Conservation (phyloP, 192 early-diverging fungal species). For the Rhizophagus clarus region DNA sequence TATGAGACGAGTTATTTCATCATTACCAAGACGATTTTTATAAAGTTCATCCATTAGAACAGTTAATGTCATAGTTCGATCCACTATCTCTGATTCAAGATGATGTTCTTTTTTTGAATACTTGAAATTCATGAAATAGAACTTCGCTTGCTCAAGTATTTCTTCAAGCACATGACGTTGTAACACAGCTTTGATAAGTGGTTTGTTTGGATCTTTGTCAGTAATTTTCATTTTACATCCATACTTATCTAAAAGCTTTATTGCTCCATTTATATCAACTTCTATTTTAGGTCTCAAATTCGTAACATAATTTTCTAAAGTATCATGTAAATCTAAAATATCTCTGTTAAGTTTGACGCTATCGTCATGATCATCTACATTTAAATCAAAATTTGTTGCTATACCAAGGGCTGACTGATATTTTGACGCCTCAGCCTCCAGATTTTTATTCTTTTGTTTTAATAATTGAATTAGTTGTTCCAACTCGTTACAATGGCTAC, state of each 20-base stretch:
- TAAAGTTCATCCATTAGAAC: not conserved
- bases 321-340: not conserved
- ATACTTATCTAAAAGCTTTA: not conserved
- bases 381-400: not conserved
- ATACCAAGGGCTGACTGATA: slow-evolving; percentile 14
- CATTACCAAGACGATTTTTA: not conserved
- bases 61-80: not conserved
- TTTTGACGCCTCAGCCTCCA: not conserved
- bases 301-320: not conserved
- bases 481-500: not conserved
- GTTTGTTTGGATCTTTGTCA: not conserved
- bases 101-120: not conserved
- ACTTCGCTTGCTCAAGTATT: not conserved
- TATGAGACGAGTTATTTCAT: not conserved
- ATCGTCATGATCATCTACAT: not conserved
- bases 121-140: not conserved
- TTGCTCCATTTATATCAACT: not conserved
- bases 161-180: not conserved
- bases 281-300: not conserved
- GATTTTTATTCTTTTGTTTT: not conserved
- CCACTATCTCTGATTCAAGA: not conserved
- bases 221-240: not conserved
- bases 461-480: not conserved
- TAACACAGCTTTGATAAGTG: not conserved
- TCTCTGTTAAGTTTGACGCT: not conserved